Evolutionary conservation across 306 rosid species (phyloP).

Genomic region (Mimosa bimucronata): DNA sequence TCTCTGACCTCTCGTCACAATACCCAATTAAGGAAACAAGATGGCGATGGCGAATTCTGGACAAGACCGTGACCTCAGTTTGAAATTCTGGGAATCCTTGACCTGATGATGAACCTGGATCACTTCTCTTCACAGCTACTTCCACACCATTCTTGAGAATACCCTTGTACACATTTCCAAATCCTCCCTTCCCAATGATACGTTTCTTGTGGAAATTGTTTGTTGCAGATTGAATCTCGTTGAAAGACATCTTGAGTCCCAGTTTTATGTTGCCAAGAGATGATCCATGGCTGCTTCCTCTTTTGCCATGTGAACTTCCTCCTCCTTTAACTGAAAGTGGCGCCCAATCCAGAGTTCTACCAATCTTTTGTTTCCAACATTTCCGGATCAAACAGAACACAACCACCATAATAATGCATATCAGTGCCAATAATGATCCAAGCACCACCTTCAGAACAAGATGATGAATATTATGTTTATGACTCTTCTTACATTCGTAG

Average conservation of each 20-base stretch:
- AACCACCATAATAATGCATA: background rate
- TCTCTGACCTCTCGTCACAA: constrained; percentile 56
- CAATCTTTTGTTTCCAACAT: constrained; percentile 26
- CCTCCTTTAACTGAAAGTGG: constrained; percentile 25
- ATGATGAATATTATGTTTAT: background rate
- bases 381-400: constrained; percentile 33
- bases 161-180: constrained; percentile 58
- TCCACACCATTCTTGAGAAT: constrained; percentile 42
- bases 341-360: constrained; percentile 28
- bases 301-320: constrained; percentile 44
- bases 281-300: constrained; percentile 35
- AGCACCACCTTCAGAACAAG: constrained; percentile 29
- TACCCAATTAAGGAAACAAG: constrained; percentile 61
- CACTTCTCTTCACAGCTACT: constrained; percentile 61
- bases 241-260: constrained; percentile 44
- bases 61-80: constrained; percentile 60
- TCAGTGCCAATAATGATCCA: constrained; percentile 32
- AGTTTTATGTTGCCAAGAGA: constrained; percentile 45
- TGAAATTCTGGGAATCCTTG: constrained; percentile 59
- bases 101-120: constrained; percentile 49
- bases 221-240: constrained; percentile 51
- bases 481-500: background rate
- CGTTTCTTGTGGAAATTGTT: constrained; percentile 39
- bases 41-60: constrained; percentile 59
- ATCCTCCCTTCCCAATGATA: constrained; percentile 60